These are phyloP conservation scores for Epicoccum sorghinum DNA, from an alignment of 2,329 filamentous ascomycete species.

Conservation along the genomic window DNA sequence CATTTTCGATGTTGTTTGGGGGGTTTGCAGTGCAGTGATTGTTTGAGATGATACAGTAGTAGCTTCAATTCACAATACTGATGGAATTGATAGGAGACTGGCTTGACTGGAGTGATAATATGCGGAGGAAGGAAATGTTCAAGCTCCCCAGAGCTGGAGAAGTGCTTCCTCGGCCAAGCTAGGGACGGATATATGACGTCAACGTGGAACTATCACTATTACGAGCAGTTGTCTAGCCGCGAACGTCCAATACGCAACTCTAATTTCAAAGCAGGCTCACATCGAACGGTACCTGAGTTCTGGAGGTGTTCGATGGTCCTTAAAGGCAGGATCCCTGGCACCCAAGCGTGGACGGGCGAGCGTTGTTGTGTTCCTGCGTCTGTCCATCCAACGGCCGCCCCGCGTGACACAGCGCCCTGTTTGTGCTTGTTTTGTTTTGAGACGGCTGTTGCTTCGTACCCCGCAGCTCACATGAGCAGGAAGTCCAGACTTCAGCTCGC, in stretches of 20 bases:
- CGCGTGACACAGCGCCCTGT: not conserved
- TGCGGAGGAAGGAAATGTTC: conserved; percentile 4
- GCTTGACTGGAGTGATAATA: conserved; percentile 1
- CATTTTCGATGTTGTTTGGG: conserved; percentile 26
- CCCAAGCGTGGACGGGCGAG: not conserved
- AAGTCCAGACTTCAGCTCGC: not conserved
- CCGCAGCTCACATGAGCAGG: conserved; percentile 11
- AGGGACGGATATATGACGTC: conserved; percentile 14
- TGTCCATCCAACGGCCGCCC: conserved; percentile 2
- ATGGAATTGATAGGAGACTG: conserved; percentile 4
- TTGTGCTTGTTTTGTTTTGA: not conserved
- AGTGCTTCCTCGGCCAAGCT: conserved; percentile 10
- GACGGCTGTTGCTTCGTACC: not conserved
- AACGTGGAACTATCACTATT: conserved; percentile 16
- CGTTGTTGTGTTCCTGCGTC: conserved; percentile 8
- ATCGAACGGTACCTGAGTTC: conserved; percentile 1
- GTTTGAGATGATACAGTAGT: not conserved
- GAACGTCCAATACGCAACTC: conserved; percentile 14
- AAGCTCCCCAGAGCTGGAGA: conserved; percentile 13
- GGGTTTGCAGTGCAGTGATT: not conserved
- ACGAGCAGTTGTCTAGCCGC: conserved; percentile 11
- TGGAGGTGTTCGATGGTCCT: not conserved
- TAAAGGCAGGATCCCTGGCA: not conserved
- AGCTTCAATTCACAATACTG: not conserved
- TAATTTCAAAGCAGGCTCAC: conserved; percentile 15